phyloP scores from a whole-genome alignment of 345 rosid species.

The Syzygium grande region DNA sequence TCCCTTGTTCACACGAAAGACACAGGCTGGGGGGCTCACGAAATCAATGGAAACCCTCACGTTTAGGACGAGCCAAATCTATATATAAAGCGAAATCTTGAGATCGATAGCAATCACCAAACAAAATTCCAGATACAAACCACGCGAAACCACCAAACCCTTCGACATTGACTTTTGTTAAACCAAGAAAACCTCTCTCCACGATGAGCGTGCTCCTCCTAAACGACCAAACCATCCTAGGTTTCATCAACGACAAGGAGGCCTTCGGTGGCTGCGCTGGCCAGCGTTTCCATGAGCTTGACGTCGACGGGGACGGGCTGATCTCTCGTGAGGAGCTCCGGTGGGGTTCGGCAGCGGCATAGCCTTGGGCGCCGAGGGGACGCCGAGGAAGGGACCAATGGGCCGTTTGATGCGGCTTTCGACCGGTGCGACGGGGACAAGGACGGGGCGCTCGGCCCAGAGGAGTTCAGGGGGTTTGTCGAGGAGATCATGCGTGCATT shows the following conservation, averaged over 20 bases:
- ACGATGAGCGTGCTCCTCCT: constrained; percentile 29
- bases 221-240: constrained; percentile 24
- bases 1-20: not conserved
- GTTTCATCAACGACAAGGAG: constrained; percentile 20
- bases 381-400: constrained; percentile 4
- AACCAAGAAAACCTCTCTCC: not conserved
- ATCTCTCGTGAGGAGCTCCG: constrained; percentile 21
- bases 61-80: not conserved
- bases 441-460: constrained; percentile 7
- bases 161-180: not conserved
- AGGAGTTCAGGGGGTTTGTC: constrained; percentile 19
- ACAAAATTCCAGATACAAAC: not conserved
- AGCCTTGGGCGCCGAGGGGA: constrained; percentile 18
- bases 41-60: not conserved
- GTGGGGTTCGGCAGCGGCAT: constrained; percentile 15
- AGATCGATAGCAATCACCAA: not conserved
- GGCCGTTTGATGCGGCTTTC: constrained; percentile 10
- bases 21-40: not conserved
- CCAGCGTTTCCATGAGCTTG: constrained; percentile 25
- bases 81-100: not conserved
- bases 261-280: constrained; percentile 19
- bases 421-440: constrained; percentile 33
- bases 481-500: constrained; percentile 43
- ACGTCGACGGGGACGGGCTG: constrained; percentile 27
- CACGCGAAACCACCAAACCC: not conserved